A percentile compares a stretch with the other conserved stretches of the same genome.
phyloP scores from a whole-genome alignment of 23 red algal species.

The Agarophyton chilense region DNA sequence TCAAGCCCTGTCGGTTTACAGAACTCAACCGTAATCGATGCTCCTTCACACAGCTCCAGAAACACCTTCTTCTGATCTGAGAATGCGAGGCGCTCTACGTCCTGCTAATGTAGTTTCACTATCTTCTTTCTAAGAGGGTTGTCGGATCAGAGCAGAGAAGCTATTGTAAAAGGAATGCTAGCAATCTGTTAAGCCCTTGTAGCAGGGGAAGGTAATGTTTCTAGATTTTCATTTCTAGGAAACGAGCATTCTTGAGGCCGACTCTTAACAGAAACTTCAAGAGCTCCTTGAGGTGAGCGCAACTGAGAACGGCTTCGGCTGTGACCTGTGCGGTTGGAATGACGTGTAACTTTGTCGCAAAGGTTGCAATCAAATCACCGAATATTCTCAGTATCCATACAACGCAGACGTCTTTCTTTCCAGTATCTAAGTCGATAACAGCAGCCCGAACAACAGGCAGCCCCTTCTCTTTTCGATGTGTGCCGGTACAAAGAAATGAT shows the following conservation, averaged over 20 bases:
- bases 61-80: not conserved
- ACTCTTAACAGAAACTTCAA: not conserved
- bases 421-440: slow-evolving; percentile 18
- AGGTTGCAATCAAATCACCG: not conserved
- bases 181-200: not conserved
- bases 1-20: too few relatives aligned
- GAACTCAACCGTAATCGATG: too few relatives aligned
- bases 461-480: slow-evolving; percentile 6
- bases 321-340: not conserved
- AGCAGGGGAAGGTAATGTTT: not conserved
- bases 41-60: not conserved
- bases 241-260: not conserved
- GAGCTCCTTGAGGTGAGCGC: not conserved
- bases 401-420: slow-evolving; percentile 26
- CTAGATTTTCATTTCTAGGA: not conserved
- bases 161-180: not conserved
- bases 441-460: slow-evolving; percentile 20
- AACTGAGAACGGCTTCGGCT: not conserved
- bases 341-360: not conserved
- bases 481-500: slow-evolving; percentile 20
- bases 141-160: not conserved
- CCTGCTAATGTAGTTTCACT: not conserved
- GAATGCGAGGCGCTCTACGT: not conserved
- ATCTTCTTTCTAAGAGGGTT: not conserved
- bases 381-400: slow-evolving; percentile 21